phyloP scores from a whole-genome alignment of 116 monocot species.

The Zostera marina region DNA sequence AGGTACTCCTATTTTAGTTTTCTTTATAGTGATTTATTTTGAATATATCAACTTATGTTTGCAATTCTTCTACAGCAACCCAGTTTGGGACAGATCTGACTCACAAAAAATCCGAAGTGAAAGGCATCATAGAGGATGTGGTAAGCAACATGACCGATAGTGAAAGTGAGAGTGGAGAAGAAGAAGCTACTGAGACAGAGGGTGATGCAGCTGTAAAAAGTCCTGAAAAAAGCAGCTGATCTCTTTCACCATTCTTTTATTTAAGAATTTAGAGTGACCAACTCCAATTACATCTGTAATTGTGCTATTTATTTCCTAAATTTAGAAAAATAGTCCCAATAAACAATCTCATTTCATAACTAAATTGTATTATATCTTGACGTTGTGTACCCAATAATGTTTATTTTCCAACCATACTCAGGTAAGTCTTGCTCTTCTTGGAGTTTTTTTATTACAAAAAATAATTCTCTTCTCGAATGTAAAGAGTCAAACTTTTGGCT shows the following conservation, averaged over 20 bases:
- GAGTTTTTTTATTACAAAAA: no score
- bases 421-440: no score
- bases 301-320: not conserved
- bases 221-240: no score
- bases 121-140: constrained; percentile 65
- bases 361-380: no score
- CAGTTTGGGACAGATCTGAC: constrained; percentile 51
- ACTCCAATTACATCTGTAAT: not conserved
- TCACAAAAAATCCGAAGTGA: constrained; percentile 66
- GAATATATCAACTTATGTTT: not conserved
- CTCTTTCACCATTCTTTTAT: no score
- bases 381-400: no score
- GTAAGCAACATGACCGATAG: constrained; percentile 64
- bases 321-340: no score
- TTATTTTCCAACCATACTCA: no score
- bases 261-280: no score
- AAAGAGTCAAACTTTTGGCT: no score
- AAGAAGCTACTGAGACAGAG: constrained; percentile 7
- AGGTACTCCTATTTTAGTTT: constrained; percentile 21
- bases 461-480: no score
- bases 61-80: constrained; percentile 19
- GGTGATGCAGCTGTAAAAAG: not conserved
- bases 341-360: no score
- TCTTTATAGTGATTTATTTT: not conserved
- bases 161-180: constrained; percentile 26